Conservation (phyloP, 768 basidiomycete species). For the Russula sp. region DNA sequence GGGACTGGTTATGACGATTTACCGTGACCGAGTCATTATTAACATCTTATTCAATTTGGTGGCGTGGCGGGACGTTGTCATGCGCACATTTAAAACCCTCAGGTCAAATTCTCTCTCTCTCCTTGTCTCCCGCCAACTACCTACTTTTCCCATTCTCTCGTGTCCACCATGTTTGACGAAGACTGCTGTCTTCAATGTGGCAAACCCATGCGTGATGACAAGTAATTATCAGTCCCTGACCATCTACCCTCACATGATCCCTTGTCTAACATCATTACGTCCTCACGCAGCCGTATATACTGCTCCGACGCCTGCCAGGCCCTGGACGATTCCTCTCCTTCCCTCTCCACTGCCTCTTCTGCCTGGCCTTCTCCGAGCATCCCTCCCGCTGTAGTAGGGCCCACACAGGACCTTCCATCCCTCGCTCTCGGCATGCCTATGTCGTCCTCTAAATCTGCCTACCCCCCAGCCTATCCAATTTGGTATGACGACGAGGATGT, state of each 20-base stretch:
- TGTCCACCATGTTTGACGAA: slow-evolving; percentile 27
- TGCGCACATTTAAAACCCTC: slow-evolving; percentile 15
- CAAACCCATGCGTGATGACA: slow-evolving; percentile 23
- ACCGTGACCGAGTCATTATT: slow-evolving; percentile 9
- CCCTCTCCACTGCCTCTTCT: slow-evolving; percentile 26
- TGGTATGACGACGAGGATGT: slow-evolving; percentile 24
- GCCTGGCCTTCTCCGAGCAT: slow-evolving; percentile 24
- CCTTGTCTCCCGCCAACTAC: slow-evolving; percentile 5
- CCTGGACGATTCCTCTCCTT: slow-evolving; percentile 25
- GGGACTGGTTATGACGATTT: too few species aligned
- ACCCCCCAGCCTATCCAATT: slow-evolving; percentile 10
- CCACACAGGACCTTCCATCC: slow-evolving; percentile 15
- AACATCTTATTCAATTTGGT: not conserved
- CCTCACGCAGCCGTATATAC: slow-evolving; percentile 25
- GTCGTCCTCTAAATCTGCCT: slow-evolving; percentile 19
- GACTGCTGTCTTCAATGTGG: slow-evolving; percentile 30
- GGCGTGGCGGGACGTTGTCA: slow-evolving; percentile 12
- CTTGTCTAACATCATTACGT: slow-evolving; percentile 21
- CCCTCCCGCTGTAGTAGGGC: slow-evolving; percentile 3
- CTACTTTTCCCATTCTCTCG: not conserved
- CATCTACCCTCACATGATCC: slow-evolving; percentile 17
- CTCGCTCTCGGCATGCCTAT: slow-evolving; percentile 17
- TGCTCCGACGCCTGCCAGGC: slow-evolving; percentile 25
- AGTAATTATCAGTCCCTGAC: slow-evolving; percentile 18
- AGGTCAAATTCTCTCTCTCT: not conserved